Percentiles rank a stretch among this genome's conserved stretches.
These are phyloP conservation scores for Pulveroboletus sp. DNA, from an alignment of 768 basidiomycete species.

Conservation along the genomic window DNA sequence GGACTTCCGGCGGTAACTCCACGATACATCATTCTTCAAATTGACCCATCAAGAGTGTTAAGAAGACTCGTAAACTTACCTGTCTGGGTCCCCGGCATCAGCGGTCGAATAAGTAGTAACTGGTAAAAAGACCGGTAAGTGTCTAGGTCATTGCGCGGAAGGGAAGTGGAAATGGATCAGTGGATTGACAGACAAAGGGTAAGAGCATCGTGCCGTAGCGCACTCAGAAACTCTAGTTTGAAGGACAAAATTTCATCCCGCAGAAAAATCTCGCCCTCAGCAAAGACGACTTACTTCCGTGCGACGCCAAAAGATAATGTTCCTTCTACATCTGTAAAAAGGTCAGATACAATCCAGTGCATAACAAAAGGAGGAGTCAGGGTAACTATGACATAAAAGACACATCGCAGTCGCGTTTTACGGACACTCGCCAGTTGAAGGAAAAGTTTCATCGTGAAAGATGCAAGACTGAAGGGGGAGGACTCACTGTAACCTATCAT, in stretches of 20 bases:
- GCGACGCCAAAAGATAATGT: background rate
- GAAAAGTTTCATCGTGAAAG: conserved; percentile 51
- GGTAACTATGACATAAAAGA: conserved; percentile 87
- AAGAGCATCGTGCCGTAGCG: conserved; percentile 63
- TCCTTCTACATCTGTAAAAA: background rate
- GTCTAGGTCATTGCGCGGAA: background rate
- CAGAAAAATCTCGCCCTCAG: conserved; percentile 6
- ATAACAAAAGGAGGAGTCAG: conserved; percentile 53
- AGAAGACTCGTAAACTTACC: conserved; percentile 6
- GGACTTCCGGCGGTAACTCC: conserved; percentile 85
- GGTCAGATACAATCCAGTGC: conserved; percentile 7
- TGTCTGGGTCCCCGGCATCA: background rate
- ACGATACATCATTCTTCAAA: conserved; percentile 31
- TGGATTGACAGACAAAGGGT: conserved; percentile 54
- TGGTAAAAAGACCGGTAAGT: conserved; percentile 2
- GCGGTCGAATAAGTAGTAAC: background rate
- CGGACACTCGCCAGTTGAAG: conserved; percentile 44
- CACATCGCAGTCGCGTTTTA: conserved; percentile 47
- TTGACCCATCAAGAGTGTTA: background rate
- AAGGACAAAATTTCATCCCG: conserved; percentile 60
- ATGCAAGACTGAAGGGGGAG: background rate
- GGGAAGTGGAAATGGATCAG: conserved; percentile 41
- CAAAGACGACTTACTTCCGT: background rate
- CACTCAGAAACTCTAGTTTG: conserved; percentile 96
- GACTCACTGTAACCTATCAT: conserved; percentile 13